phyloP scores from a whole-genome alignment of 208 protist genomes.

The Leishmania martiniquensis region DNA sequence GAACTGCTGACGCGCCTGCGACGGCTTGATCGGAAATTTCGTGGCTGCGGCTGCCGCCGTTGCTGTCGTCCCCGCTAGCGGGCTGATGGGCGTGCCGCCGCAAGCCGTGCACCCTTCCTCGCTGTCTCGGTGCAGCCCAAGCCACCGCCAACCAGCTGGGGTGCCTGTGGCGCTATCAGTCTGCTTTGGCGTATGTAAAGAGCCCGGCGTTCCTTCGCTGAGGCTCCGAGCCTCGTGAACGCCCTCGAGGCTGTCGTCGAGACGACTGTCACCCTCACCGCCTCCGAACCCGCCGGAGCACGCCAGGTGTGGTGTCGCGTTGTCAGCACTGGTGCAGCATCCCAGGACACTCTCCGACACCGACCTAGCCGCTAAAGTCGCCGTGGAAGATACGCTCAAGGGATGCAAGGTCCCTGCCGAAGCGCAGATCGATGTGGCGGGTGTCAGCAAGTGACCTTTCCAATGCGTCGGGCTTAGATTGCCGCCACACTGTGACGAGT shows the following conservation, averaged over 20 bases:
- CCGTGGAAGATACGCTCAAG: neutral
- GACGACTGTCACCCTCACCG: neutral
- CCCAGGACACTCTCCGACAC: slow-evolving; percentile 9
- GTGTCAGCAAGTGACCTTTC: neutral
- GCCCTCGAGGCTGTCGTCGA: neutral
- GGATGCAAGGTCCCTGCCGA: neutral
- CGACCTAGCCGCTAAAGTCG: neutral
- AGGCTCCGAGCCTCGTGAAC: neutral
- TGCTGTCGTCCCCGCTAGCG: neutral
- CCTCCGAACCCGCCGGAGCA: neutral
- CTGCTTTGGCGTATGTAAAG: neutral
- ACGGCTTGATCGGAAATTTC: neutral
- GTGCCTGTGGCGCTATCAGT: neutral
- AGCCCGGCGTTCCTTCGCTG: neutral
- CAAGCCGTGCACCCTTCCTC: neutral
- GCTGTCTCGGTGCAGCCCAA: neutral
- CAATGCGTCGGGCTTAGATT: neutral
- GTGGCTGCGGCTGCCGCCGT: neutral
- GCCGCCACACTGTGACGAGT: neutral
- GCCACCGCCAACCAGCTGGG: neutral
- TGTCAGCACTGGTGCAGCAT: slow-evolving; percentile 5
- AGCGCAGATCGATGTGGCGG: neutral
- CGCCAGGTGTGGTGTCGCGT: slow-evolving; percentile 6
- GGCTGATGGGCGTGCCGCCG: neutral
- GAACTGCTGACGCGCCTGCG: slow-evolving; percentile 18